Base-by-base conservation (phyloP, 345 rosid species). In the Syzygium jambos region DNA sequence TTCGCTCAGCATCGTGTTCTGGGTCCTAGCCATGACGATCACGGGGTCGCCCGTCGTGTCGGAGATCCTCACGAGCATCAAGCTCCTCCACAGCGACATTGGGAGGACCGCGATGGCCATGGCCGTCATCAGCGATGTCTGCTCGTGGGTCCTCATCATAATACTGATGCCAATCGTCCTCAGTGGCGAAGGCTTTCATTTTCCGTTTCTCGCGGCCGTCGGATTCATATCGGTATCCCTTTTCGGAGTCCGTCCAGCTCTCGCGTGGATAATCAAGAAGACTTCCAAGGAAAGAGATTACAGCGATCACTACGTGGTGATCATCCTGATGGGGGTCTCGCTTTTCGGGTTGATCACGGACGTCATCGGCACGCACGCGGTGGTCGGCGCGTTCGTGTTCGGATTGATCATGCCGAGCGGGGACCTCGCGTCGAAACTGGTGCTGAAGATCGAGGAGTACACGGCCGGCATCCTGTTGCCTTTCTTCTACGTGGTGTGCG, bases 341-440 rank as follows among this genome's bases (percentile, higher is more conserved):
- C 5, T 92, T 17, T 91, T 87, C 30, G 91, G 91, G 2, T 46
- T 89, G 22, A n/a, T 89, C 11, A 90, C 92, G 1, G 96, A 93
- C 41, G 6, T 85, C 11, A 25, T 92, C 4, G 96, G 96, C 34
- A 84, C 90, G 2, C 86, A 89, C 17, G 86, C 93, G 6, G 52
- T 93, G 55, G 78, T 92, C 22, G 95, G 95, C 43, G 95, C 93
- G 12, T 94, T 93, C 53, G 30, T 93, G 84, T 91, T 91, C n/a
- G 95, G 95, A 41, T 77, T 94, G 22, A 89, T 89, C 52, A 85
- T 93, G 41, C 96, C 96, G 9, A 82, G 85, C 51, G 89, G 89
- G 13, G 88, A 85, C 13, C 92, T 94, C 9, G 92, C 90, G 25
- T 78, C 86, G 11, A 57, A 14, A 29, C 77, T 93, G 41, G 56